These are phyloP conservation scores for Apiotrichum akiyoshidainum DNA, from an alignment of 1,284 basidiomycete genomes.

Conservation along the genomic window DNA sequence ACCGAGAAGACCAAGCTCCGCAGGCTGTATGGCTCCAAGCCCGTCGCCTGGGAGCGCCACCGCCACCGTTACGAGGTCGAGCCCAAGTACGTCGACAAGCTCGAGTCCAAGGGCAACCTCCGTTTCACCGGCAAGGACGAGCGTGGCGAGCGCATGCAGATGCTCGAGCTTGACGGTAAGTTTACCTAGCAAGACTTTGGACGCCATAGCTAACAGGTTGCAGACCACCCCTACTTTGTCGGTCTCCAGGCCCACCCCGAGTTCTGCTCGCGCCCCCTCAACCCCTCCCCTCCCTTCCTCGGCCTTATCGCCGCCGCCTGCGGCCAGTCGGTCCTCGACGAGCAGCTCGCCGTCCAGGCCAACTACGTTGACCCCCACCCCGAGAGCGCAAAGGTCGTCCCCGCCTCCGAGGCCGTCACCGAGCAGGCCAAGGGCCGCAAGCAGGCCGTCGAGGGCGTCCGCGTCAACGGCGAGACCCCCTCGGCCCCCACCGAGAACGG, in stretches of 20 bases:
- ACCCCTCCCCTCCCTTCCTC: constrained; percentile 95
- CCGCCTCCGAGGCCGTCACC: constrained; percentile 44
- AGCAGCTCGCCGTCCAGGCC: constrained; percentile 63
- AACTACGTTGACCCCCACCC: constrained; percentile 57
- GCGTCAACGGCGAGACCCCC: constrained; percentile 25
- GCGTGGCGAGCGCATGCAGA: constrained; percentile 95
- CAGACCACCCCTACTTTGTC: constrained; percentile 92
- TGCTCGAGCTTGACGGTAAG: constrained; percentile 79
- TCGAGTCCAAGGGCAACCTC: constrained; percentile 67
- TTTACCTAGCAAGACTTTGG: constrained; percentile 22
- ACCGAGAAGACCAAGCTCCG: constrained; percentile 66
- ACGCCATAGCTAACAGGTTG: not conserved
- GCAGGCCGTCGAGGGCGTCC: constrained; percentile 42
- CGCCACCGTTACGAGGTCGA: constrained; percentile 98
- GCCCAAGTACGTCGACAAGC: constrained; percentile 73
- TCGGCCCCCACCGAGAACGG: not conserved
- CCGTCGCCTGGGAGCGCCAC: constrained; percentile 93
- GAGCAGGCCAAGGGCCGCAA: constrained; percentile 39
- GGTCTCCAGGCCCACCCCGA: constrained; percentile 97
- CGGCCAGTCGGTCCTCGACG: constrained; percentile 61
- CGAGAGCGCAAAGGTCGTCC: constrained; percentile 48
- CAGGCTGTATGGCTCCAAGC: constrained; percentile 78
- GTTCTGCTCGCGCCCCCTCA: constrained; percentile 97
- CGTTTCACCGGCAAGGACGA: constrained; percentile 92
- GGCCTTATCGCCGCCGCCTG: constrained; percentile 89